Percentiles rank a stretch among this genome's conserved stretches.
Evolutionary conservation across 2,329 filamentous ascomycete species (phyloP).

Genomic region (Daldinia sp.): DNA sequence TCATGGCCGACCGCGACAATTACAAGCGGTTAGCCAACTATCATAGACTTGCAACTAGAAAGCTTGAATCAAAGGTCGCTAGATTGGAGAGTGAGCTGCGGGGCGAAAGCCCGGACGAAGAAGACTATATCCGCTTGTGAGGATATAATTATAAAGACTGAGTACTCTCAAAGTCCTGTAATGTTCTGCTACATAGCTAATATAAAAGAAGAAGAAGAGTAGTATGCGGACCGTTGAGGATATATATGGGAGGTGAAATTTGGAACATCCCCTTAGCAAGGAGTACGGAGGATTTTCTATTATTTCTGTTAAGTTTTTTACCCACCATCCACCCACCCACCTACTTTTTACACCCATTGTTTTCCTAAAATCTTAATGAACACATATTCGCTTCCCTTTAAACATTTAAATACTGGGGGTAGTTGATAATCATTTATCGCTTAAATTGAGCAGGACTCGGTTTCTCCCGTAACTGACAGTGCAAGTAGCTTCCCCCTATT

Average conservation of each 20-base stretch:
- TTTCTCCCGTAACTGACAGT: not conserved
- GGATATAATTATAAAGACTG: not conserved
- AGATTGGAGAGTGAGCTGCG: not conserved
- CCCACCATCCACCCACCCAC: not conserved
- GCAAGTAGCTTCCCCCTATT: not conserved
- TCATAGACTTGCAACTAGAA: slow-evolving; percentile 7
- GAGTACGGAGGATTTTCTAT: slow-evolving; percentile 3
- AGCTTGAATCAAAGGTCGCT: slow-evolving; percentile 16
- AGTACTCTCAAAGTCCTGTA: slow-evolving; percentile 9
- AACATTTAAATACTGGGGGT: not conserved
- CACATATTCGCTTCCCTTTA: not conserved
- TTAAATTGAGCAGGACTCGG: not conserved
- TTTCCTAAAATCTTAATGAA: not conserved
- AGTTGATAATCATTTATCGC: not conserved
- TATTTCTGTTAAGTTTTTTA: too few species aligned
- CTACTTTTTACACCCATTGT: not conserved
- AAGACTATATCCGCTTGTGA: slow-evolving; percentile 29
- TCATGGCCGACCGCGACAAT: slow-evolving; percentile 30
- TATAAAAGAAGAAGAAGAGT: too few species aligned
- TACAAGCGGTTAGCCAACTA: slow-evolving; percentile 17
- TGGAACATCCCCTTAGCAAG: slow-evolving; percentile 6
- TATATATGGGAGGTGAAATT: slow-evolving; percentile 4
- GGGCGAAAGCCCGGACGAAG: slow-evolving; percentile 6
- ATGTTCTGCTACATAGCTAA: not conserved
- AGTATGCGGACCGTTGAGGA: not conserved